Conservation (phyloP, 352 stramenopile species). For the Phytophthora palmivora region DNA sequence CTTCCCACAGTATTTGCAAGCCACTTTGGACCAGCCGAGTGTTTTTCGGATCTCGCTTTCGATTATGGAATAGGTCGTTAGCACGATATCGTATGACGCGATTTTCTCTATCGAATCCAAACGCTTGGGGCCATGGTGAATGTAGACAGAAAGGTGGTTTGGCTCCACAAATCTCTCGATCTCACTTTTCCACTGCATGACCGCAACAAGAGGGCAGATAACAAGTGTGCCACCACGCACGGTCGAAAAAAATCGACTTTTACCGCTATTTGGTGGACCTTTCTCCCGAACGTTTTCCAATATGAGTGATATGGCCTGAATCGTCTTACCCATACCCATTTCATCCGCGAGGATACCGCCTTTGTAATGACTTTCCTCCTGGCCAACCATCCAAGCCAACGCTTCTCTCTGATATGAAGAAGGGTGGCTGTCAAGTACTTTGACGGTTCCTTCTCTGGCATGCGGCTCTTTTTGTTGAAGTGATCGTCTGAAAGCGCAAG, state of each 20-base stretch:
- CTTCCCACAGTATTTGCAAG: conserved; percentile 96
- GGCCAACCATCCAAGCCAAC: conserved; percentile 93
- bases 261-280: conserved; percentile 17
- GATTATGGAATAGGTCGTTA: conserved; percentile 98
- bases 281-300: conserved; percentile 87
- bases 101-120: conserved; percentile 78
- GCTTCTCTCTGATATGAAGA: conserved; percentile 99
- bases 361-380: conserved; percentile 92
- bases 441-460: conserved; percentile 79
- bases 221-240: conserved; percentile 93
- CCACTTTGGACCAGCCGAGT: conserved; percentile 74
- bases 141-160: conserved; percentile 93
- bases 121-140: conserved; percentile 96
- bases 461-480: conserved; percentile 72
- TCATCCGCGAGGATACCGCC: conserved; percentile 98
- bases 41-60: conserved; percentile 92
- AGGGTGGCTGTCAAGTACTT: conserved; percentile 86
- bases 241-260: conserved; percentile 11
- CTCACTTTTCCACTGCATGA: conserved; percentile 94
- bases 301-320: conserved; percentile 97
- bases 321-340: conserved; percentile 98
- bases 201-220: conserved; percentile 96
- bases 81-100: conserved; percentile 96
- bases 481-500: conserved; percentile 71
- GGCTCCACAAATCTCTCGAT: conserved; percentile 94